Evolutionary conservation across 2,329 filamentous ascomycete species (phyloP), one percentile per base, ranked within the genome.

Genomic region (Myriosclerotinia scirpicola): DNA sequence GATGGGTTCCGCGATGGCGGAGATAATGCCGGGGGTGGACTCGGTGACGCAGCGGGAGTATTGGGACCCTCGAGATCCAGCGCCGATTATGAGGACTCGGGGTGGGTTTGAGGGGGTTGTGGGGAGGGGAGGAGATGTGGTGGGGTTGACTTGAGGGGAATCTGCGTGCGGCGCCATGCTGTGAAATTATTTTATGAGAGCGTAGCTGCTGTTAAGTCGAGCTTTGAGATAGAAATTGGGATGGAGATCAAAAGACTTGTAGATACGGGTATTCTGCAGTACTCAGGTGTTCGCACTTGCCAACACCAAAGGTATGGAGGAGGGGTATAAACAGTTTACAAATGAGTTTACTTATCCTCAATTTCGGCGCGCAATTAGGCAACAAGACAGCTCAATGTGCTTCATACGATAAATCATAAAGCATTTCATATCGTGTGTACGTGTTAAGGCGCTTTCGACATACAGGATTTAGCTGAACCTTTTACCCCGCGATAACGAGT

Each of bases 1-100:
- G 71, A 92, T 82, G 0, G 93, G 92, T 73, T 98, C 95, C 30
- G 90, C 92, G 20, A 99, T 86, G 36, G 91, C 91, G 30, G 84
- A 85, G 68, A 98, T 85, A 42, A 88, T 76, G 7, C 89, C 91
- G 70, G 87, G 84, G 68, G 85, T 88, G 22, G 85, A 86, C 20
- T 82, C 81, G n/a, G 80, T 78, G 11, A 92, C 87, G 63, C 89
- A 89, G 67, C 83, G 81, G 42, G 89, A 90, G 76, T 96, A 96
- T 40, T 87, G 85, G 62, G 85, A 83, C 17, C 93, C 93, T 46
- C 93, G 87, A 58, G 90, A 91, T 44, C 93, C 92, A 9, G 91
- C 92, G 26, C 93, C 93, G 72, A 96, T 88, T 73, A 96, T 85
- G 65, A 96, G 82, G 73, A 96, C 86, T 61, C 89, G 86, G 3